Evolutionary conservation across 2,329 filamentous ascomycete species (phyloP), one percentile per base, ranked within the genome.

Genomic region (Aquanectria penicillioides): DNA sequence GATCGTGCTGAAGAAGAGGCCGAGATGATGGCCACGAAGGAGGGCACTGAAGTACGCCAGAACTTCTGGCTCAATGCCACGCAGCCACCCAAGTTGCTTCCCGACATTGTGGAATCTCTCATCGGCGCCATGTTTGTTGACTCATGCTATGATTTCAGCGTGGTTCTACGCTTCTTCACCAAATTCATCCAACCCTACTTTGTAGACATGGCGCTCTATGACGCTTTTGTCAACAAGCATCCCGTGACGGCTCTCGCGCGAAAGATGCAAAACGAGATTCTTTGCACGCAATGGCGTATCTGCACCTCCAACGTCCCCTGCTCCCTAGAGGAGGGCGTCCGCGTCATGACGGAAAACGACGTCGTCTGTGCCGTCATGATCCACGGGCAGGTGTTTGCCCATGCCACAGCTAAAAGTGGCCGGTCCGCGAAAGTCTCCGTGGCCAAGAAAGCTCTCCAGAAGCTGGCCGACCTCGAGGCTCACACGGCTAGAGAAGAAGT

Each of bases 51-150:
- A 1, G 71, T 72, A 9, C 79, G 78, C 2, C 74, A 73, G 40
- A 86, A 92, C 75, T 94, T 89, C 74, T 95, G 92, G 92, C 81
- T 86, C 23, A 77, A 80, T 11, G 82, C 84, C 9, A 81, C 80
- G 13, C 80, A 85, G 34, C 88, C 90, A 2, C 91, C 91, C 8
- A 95, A 95, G 69, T 83, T 79, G 50, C 85, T 98, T 6, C 87
- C 94, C 0, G 95, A 99, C 74, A 86, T 97, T 31, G 82, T 98
- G 4, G 95, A 99, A 80, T 87, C 94, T 0, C 95, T 93, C 68
- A 79, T 97, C 3, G 95, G 93, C 2, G 94, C 94, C 17, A 83
- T 97, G 18, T 98, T 98, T 72, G 90, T 99, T 10, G 95, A 99
- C 75, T 90, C 92, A 0, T 81, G 83, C 40, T 98, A 94, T 76